Evolutionary conservation across 257 asterid species (phyloP), one percentile per base, ranked within the genome.

Genomic region (Ocimum tenuiflorum): DNA sequence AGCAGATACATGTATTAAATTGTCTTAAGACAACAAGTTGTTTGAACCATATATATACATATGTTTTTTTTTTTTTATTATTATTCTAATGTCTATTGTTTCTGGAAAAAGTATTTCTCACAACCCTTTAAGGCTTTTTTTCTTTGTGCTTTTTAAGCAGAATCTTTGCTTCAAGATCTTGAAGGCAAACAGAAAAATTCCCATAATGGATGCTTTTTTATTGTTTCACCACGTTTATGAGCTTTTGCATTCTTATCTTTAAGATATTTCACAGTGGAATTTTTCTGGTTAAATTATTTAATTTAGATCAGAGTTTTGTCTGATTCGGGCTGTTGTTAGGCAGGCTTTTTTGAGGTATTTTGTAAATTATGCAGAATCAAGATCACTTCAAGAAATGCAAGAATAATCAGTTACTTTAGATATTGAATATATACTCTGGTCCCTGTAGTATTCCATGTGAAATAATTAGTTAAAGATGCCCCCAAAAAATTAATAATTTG

Each of bases 341-440:
- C 31, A 27, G 31, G 31, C 31, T 27, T 27, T 27, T 27, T 27
- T 27, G 2, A 27, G n/a, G n/a, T n/a, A 27, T 27, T 27, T 27
- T 27, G 31, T 1, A 27, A 27, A 31, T 31, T 31, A 1, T 31
- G 7, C 7, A 31, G 36, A 31, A 31, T 4, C 6, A 31, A 31
- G 3, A 31, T 7, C 36, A 31, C 36, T 31, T 31, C 36, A 31
- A 31, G 36, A 31, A n/a, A 4, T 59, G 46, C 24, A 36, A 66
- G 78, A 77, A 72, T 70, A 72, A 67, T 19, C 11, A 68, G 49
- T 29, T 68, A 70, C 54, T 67, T 51, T 69, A 36, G 65, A 80
- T 57, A 15, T 71, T 73, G 91, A 73, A 78, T 78, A 72, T 82
- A 79, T 85, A 59, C 88, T 77, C 52, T 29, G 54, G 64, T 58